Evolutionary conservation across 208 protist species (phyloP), one percentile per base, ranked within the genome.

Genomic region (Acanthamoeba divionensis): DNA sequence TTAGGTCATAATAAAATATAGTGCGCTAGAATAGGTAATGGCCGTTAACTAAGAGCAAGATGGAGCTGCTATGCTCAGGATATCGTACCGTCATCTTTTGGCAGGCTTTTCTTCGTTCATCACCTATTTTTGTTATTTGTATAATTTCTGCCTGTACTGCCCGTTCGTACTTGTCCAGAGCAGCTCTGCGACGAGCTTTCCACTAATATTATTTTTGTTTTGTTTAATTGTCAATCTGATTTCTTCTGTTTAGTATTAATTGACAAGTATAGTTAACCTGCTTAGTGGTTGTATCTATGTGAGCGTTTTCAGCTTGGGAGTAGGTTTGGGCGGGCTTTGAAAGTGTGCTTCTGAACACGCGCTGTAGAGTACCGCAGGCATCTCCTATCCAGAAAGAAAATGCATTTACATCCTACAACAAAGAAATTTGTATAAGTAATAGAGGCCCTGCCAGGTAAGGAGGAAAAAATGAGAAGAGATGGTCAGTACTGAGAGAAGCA

Each of bases 141-240:
- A 83, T 83, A 54, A 83, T 83, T 33, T 83, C 48, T 13, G 73
- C 44, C 50, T 83, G 73, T 38, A 83, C 73, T 6, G 73, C 44
- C 73, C 63, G 57, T 54, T 83, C 73, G 73, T 83, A 83, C 73
- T 83, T 55, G 26, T 24, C 15, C 6, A 83, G n/a, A 6, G 33
- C 26, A 13, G 50, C 36, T 36, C 15, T 57, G 29, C 73, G 73
- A 21, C 50, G 15, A 31, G 57, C 47, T 54, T 83, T 83, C 73
- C 73, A 83, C 63, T 83, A 54, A n/a, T n/a, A n/a, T n/a, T n/a
- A n/a, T n/a, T n/a, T n/a, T n/a, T n/a, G n/a, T n/a, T n/a, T n/a
- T n/a, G n/a, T n/a, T n/a, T n/a, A n/a, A n/a, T n/a, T n/a, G n/a
- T n/a, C n/a, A n/a, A n/a, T n/a, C n/a, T n/a, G n/a, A n/a, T n/a